Conservation (phyloP, 371 early-diverging fungal genomes). For the Rhizopus stolonifer region DNA sequence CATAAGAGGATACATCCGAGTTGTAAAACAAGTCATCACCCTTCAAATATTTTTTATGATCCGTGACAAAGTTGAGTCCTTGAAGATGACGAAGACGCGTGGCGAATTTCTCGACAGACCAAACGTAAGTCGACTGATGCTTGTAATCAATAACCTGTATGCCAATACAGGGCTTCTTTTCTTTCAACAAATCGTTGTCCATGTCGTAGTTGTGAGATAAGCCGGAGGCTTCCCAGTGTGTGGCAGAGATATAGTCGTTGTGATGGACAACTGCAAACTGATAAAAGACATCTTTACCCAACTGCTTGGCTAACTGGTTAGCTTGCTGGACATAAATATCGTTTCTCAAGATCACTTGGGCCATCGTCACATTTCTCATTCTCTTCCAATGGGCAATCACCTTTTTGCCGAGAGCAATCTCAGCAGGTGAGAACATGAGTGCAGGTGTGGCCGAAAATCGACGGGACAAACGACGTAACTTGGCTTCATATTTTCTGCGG, state of each 20-base stretch:
- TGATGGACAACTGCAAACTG: slow-evolving; percentile 76
- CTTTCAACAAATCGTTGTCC: slow-evolving; percentile 48
- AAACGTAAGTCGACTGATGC: slow-evolving; percentile 69
- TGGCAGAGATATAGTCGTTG: slow-evolving; percentile 48
- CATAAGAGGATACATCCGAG: slow-evolving; percentile 58
- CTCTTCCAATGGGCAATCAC: slow-evolving; percentile 62
- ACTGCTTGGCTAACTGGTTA: slow-evolving; percentile 80
- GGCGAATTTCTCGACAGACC: slow-evolving; percentile 73
- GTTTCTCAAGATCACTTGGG: slow-evolving; percentile 68
- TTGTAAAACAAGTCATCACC: slow-evolving; percentile 79
- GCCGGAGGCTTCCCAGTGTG: slow-evolving; percentile 63
- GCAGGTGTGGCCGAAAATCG: slow-evolving; percentile 39
- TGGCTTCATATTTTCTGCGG: slow-evolving; percentile 49
- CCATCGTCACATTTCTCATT: slow-evolving; percentile 68
- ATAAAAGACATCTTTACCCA: slow-evolving; percentile 75
- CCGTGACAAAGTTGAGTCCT: slow-evolving; percentile 76
- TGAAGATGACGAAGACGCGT: slow-evolving; percentile 61
- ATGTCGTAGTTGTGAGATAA: slow-evolving; percentile 12
- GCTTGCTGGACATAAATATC: slow-evolving; percentile 82
- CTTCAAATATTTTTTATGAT: slow-evolving; percentile 69
- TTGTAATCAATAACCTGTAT: slow-evolving; percentile 73
- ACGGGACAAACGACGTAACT: slow-evolving; percentile 44
- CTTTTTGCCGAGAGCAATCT: slow-evolving; percentile 50
- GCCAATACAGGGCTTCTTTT: slow-evolving; percentile 64
- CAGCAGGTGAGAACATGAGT: slow-evolving; percentile 32